These are phyloP conservation scores for Fraxinus sp. DNA, from an alignment of 305 asterid species.

Conservation along the genomic window DNA sequence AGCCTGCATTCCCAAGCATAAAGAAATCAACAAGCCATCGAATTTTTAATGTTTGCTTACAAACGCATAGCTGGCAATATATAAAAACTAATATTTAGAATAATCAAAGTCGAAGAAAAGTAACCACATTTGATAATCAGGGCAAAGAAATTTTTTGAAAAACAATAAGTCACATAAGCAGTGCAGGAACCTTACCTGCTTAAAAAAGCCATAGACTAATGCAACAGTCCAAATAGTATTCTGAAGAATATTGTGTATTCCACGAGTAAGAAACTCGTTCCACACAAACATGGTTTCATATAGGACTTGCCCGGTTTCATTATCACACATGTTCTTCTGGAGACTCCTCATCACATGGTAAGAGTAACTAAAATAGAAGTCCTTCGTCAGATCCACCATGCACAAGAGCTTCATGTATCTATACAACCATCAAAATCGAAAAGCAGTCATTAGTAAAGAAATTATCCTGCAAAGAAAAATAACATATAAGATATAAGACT, in stretches of 20 bases:
- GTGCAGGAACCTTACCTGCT: slow-evolving; percentile 58
- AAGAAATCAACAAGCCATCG: slow-evolving; percentile 29
- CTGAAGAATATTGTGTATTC: slow-evolving; percentile 73
- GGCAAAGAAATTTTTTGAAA: background rate
- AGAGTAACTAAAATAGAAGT: slow-evolving; percentile 97
- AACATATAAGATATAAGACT: background rate
- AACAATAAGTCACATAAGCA: slow-evolving; percentile 11
- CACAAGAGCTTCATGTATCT: slow-evolving; percentile 94
- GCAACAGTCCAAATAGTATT: slow-evolving; percentile 95
- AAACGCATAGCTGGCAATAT: background rate
- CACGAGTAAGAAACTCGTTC: slow-evolving; percentile 96
- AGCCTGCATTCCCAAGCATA: slow-evolving; percentile 51
- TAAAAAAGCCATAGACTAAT: slow-evolving; percentile 89
- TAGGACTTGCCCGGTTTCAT: slow-evolving; percentile 55
- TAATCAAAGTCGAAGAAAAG: background rate
- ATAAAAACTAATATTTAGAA: background rate
- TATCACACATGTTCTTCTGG: slow-evolving; percentile 74
- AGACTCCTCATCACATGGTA: slow-evolving; percentile 94
- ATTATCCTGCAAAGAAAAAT: background rate
- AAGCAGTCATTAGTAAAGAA: slow-evolving; percentile 17
- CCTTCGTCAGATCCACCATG: slow-evolving; percentile 97
- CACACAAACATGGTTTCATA: slow-evolving; percentile 96
- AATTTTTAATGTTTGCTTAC: slow-evolving; percentile 16
- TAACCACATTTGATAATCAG: background rate
- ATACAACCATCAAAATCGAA: slow-evolving; percentile 27